Conservation (phyloP, 2,329 filamentous ascomycete species). For the Chaetomiaceae sp. region DNA sequence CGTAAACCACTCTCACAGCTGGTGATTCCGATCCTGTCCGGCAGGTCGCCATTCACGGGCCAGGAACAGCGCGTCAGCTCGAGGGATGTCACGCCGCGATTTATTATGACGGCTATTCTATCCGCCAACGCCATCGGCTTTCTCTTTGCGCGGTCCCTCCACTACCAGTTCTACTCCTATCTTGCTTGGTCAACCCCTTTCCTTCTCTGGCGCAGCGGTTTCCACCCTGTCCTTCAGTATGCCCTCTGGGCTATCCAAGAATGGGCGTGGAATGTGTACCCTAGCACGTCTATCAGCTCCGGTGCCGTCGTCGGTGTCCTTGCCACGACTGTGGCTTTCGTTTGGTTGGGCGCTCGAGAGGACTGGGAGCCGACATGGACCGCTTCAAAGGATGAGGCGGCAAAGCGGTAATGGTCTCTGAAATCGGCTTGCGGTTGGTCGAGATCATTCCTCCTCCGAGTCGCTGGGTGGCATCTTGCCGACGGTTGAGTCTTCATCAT, state of each 20-base stretch:
- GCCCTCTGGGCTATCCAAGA: conserved; percentile 74
- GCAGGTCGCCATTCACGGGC: conserved; percentile 42
- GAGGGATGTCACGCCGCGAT: conserved; percentile 61
- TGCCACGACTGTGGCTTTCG: conserved; percentile 58
- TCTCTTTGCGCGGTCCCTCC: conserved; percentile 80
- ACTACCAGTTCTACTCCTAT: conserved; percentile 95
- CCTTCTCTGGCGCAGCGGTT: conserved; percentile 73
- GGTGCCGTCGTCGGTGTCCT: conserved; percentile 65
- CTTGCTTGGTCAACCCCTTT: conserved; percentile 86
- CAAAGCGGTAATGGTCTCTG: conserved; percentile 13
- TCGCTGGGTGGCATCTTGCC: conserved; percentile 83
- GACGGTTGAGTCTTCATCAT: conserved; percentile 71
- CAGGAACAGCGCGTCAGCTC: conserved; percentile 55
- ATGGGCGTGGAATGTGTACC: conserved; percentile 91
- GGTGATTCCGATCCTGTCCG: conserved; percentile 39
- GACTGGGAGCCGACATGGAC: conserved; percentile 11
- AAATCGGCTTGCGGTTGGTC: conserved; percentile 8
- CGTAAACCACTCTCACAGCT: conserved; percentile 55
- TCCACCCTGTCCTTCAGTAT: conserved; percentile 64
- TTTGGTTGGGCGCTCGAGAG: conserved; percentile 52
- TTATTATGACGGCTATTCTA: conserved; percentile 72
- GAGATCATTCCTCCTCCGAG: conserved; percentile 61
- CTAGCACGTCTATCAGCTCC: conserved; percentile 61
- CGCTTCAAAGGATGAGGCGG: conserved; percentile 18
- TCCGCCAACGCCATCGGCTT: conserved; percentile 74